A percentile compares a stretch with the other conserved stretches of the same genome.
Conservation (phyloP, 331 rosid genomes). For the Phaseolus coccineus region DNA sequence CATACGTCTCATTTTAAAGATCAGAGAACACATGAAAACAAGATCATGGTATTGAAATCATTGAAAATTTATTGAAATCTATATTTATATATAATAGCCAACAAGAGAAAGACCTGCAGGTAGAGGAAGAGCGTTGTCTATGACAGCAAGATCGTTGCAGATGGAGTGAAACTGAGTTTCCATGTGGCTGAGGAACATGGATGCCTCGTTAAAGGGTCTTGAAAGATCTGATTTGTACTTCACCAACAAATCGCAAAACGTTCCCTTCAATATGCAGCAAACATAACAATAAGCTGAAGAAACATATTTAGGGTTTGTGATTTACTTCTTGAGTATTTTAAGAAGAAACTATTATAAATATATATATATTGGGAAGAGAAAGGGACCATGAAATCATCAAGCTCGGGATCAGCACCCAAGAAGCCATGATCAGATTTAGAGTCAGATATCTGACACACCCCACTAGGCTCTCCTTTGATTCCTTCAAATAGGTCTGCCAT, state of each 20-base stretch:
- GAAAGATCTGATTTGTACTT: slow-evolving; percentile 72
- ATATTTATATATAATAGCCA: too few species aligned
- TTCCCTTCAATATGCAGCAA: slow-evolving; percentile 51
- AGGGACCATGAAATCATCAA: slow-evolving; percentile 80
- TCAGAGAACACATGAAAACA: background rate
- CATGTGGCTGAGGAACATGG: slow-evolving; percentile 65
- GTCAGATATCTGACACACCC: slow-evolving; percentile 39
- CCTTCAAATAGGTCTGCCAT: slow-evolving; percentile 55
- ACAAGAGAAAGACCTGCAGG: slow-evolving; percentile 36
- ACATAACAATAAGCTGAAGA: background rate
- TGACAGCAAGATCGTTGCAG: slow-evolving; percentile 40
- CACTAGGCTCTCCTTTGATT: slow-evolving; percentile 50
- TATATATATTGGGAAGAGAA: background rate
- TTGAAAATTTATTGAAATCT: background rate
- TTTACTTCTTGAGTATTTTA: background rate
- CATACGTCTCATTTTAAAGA: background rate
- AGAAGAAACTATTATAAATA: too few species aligned
- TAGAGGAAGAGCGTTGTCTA: slow-evolving; percentile 46
- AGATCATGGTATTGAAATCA: background rate
- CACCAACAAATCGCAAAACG: slow-evolving; percentile 58
- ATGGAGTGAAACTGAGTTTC: slow-evolving; percentile 71
- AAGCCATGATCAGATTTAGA: slow-evolving; percentile 7
- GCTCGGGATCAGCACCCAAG: slow-evolving; percentile 75
- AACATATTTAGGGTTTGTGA: slow-evolving; percentile 44
- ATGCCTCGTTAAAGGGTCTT: slow-evolving; percentile 72